Evolutionary conservation across 1,284 basidiomycete genomes (phyloP).

Genomic region (Fistulinella staudtii): DNA sequence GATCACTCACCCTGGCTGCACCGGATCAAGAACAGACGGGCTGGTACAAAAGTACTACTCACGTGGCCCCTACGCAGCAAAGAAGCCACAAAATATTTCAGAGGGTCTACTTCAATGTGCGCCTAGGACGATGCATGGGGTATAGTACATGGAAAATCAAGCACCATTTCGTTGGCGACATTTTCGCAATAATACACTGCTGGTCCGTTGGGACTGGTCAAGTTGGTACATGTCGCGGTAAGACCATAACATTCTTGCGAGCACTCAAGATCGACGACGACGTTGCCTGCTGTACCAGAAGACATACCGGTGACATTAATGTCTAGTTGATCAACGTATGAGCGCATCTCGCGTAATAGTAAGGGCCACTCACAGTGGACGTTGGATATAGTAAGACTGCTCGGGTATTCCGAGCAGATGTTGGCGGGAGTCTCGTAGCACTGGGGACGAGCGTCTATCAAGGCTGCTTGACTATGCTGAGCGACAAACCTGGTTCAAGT

Average conservation of each 20-base stretch:
- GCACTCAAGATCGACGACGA: conserved; percentile 35
- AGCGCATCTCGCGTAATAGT: conserved; percentile 1
- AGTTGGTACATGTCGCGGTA: conserved; percentile 12
- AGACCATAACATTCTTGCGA: conserved; percentile 25
- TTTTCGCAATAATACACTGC: conserved; percentile 19
- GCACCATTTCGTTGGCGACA: conserved; percentile 14
- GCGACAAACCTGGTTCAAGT: conserved; percentile 13
- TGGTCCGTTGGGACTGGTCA: conserved; percentile 10
- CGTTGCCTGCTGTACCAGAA: conserved; percentile 28
- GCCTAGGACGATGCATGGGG: conserved; percentile 2
- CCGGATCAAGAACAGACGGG: no score
- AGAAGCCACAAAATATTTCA: no score
- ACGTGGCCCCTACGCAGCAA: no score
- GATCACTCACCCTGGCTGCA: no score
- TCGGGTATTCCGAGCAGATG: conserved; percentile 34
- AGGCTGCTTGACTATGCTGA: neutral
- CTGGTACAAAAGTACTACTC: no score
- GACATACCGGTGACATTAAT: conserved; percentile 33
- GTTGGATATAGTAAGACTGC: conserved; percentile 34
- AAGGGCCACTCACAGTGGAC: conserved; percentile 20
- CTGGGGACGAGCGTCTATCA: conserved; percentile 20
- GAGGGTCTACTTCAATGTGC: no score
- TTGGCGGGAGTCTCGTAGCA: conserved; percentile 36
- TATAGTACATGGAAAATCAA: conserved; percentile 20
- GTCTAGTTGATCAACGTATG: conserved; percentile 4